Evolutionary conservation across 208 protist genomes (phyloP), one percentile per base, ranked within the genome.

Genomic region (Trypanosoma conorhini): DNA sequence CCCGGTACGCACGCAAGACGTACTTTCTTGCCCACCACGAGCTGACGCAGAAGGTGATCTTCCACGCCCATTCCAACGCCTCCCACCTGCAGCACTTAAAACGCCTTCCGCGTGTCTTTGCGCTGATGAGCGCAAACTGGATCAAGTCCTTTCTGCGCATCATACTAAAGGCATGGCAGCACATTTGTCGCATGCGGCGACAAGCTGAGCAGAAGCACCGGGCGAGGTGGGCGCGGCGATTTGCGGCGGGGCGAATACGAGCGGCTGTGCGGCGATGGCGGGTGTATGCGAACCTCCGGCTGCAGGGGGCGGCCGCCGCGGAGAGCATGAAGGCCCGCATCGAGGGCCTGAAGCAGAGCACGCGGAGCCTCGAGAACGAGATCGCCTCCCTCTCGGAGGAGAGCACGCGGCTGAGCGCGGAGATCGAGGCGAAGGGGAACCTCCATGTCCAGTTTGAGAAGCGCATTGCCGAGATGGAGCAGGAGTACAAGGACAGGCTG

Each of bases 1-100:
- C 54, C 31, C 89, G 79, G 0, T 95, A 86, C 61, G 82, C 83
- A 15, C 85, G 85, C 22, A 88, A 86, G 74, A 77, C 89, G 3
- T 93, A 82, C 75, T 89, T 91, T 73, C 55, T 90, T 13, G 89
- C 89, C 12, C 86, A 92, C 72, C 69, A 84, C 59, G 77, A 88
- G 38, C 62, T 92, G 13, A 67, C 86, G 30, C 74, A 72, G 31
- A 22, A 55, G 21, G 81, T 86, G 17, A 75, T 88, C 19, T 30
- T 21, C 12, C 69, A 89, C 13, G 81, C 83, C 9, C 78, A 95
- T 57, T 22, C 63, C 22, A 85, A 88, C 61, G 72, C 79, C 0
- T 73, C 73, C 5, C 68, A 60, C 17, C 62, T 87, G 66, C 72
- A 89, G 54, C 84, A 89, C 59, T 79, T 88, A 28, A 70, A 67